Percentiles rank a stretch among this genome's conserved stretches.
These are phyloP conservation scores for Mrakia blollopis DNA, from an alignment of 768 basidiomycete species.

Conservation along the genomic window DNA sequence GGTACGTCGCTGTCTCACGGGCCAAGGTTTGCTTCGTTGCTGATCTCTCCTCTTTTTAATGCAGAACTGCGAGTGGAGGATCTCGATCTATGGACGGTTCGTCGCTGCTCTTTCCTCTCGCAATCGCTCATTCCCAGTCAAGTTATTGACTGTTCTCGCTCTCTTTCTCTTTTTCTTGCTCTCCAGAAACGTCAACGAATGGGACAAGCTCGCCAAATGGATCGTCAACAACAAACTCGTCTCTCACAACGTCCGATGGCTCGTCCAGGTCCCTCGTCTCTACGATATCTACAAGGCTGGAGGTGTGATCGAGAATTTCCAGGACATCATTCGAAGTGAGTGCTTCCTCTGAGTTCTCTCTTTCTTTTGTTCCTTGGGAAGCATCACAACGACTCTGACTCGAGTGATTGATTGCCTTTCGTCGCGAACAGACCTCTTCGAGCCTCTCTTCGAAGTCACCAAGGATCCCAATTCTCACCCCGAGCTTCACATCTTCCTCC, in stretches of 20 bases:
- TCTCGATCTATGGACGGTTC: constrained; percentile 85
- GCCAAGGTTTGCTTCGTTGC: no score
- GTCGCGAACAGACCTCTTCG: constrained; percentile 67
- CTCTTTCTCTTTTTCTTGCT: constrained; percentile 16
- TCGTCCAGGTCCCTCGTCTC: constrained; percentile 88
- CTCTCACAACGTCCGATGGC: constrained; percentile 94
- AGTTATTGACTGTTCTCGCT: constrained; percentile 40
- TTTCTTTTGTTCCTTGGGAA: neutral
- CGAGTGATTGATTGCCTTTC: neutral
- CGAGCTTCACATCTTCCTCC: constrained; percentile 89
- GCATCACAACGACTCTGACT: neutral
- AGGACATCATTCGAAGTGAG: constrained; percentile 84
- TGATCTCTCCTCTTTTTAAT: neutral
- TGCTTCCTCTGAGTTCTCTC: constrained; percentile 32
- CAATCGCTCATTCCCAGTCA: neutral
- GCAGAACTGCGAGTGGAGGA: constrained; percentile 92
- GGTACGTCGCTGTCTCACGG: constrained; percentile 47
- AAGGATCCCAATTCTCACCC: constrained; percentile 83
- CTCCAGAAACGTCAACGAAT: constrained; percentile 56
- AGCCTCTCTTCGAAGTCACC: constrained; percentile 92
- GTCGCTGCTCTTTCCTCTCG: constrained; percentile 17
- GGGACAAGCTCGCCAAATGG: constrained; percentile 99
- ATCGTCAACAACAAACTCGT: constrained; percentile 85
- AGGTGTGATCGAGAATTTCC: constrained; percentile 75
- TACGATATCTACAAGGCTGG: constrained; percentile 93